A percentile compares a stretch with the other conserved stretches of the same genome.
These are phyloP conservation scores for Cymbidium sinense DNA, from an alignment of 106 monocot species.

Conservation along the genomic window DNA sequence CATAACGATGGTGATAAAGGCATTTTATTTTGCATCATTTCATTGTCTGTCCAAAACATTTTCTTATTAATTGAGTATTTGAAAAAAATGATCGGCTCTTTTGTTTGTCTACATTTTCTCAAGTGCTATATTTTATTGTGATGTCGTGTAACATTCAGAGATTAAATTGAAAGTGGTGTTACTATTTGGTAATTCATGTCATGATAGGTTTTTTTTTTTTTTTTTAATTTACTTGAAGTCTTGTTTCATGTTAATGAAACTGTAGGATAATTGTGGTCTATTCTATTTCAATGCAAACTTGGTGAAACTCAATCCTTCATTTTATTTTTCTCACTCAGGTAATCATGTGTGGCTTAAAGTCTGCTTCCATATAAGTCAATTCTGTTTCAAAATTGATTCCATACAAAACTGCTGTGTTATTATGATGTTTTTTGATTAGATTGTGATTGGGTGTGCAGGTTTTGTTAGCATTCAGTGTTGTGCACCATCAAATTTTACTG, in stretches of 20 bases:
- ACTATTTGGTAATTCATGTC: too few relatives aligned
- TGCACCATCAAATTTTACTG: constrained; percentile 16
- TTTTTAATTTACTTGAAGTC: background rate
- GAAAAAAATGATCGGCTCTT: too few relatives aligned
- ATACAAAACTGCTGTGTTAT: background rate
- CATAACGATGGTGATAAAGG: too few relatives aligned
- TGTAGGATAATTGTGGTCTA: background rate
- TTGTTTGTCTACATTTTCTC: too few relatives aligned
- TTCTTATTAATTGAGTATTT: too few relatives aligned
- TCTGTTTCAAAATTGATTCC: background rate
- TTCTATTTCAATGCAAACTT: background rate
- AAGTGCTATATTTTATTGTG: too few relatives aligned
- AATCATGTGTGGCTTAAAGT: background rate
- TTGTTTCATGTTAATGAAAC: background rate
- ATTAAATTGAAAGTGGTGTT: too few relatives aligned
- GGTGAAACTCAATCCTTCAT: background rate
- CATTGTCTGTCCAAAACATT: too few relatives aligned
- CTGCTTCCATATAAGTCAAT: too few relatives aligned
- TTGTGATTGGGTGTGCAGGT: constrained; percentile 17
- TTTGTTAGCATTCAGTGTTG: constrained; percentile 26
- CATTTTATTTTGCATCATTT: too few relatives aligned
- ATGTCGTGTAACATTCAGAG: too few relatives aligned
- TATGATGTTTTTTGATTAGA: background rate
- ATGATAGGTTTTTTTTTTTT: background rate
- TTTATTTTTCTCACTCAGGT: background rate